Conservation (phyloP, 805 yeast genomes). For the Suhomyces sp. region DNA sequence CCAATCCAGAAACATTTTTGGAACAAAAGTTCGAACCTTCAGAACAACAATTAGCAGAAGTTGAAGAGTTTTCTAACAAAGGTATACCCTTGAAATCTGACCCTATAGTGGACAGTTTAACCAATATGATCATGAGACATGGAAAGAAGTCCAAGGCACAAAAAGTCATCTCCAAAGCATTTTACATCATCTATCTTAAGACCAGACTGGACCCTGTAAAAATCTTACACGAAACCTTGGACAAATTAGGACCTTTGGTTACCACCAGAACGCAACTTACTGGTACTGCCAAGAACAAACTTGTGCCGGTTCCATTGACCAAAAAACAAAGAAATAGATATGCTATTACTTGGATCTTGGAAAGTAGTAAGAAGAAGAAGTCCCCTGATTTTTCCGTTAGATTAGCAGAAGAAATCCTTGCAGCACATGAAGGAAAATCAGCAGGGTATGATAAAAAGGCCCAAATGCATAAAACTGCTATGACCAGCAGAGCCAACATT, state of each 20-base stretch:
- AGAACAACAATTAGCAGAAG: constrained; percentile 61
- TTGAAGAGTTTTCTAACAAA: constrained; percentile 45
- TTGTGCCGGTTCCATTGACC: constrained; percentile 80
- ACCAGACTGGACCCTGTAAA: constrained; percentile 78
- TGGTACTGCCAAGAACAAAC: constrained; percentile 79
- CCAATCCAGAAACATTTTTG: constrained; percentile 36
- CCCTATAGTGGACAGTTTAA: constrained; percentile 72
- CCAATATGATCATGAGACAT: constrained; percentile 87
- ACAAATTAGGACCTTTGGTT: constrained; percentile 81
- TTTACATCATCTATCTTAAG: constrained; percentile 73
- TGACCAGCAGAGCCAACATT: constrained; percentile 82
- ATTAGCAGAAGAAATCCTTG: constrained; percentile 82
- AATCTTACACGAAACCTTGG: constrained; percentile 70
- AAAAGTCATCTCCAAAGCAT: constrained; percentile 68
- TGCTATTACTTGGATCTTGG: constrained; percentile 90
- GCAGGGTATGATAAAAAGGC: constrained; percentile 82
- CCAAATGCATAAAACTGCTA: constrained; percentile 81
- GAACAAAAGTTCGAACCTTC: constrained; percentile 54
- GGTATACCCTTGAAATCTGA: constrained; percentile 65
- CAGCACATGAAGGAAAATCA: constrained; percentile 75
- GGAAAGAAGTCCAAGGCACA: constrained; percentile 86
- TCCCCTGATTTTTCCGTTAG: constrained; percentile 83
- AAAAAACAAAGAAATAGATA: constrained; percentile 80
- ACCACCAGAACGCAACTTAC: constrained; percentile 73
- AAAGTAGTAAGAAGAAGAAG: constrained; percentile 75